Evolutionary conservation across 2,329 filamentous ascomycete genomes (phyloP).

Genomic region (Pezizomycotina sp.): DNA sequence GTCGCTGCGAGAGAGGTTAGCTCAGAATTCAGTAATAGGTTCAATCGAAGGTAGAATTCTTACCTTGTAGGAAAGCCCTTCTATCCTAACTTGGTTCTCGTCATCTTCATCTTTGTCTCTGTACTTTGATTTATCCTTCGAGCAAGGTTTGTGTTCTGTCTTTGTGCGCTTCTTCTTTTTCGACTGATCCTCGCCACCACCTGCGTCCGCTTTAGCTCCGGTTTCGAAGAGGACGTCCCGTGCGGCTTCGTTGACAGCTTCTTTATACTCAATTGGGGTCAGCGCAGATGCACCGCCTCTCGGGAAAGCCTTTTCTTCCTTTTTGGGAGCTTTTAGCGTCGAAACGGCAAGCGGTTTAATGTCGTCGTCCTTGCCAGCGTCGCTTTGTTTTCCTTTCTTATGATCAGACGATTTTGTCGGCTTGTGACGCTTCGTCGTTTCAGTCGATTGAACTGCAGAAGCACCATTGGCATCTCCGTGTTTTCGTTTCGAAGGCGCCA

Average conservation of each 20-base stretch:
- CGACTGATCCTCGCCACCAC: constrained; percentile 34
- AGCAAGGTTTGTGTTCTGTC: constrained; percentile 36
- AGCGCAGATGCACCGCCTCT: constrained; percentile 80
- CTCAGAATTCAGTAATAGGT: neutral
- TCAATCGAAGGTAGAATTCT: constrained; percentile 21
- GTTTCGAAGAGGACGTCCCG: constrained; percentile 85
- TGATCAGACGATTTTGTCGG: neutral
- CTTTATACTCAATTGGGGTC: constrained; percentile 86
- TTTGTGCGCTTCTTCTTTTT: constrained; percentile 39
- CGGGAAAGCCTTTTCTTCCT: constrained; percentile 82
- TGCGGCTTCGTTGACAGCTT: constrained; percentile 86
- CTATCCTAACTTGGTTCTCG: constrained; percentile 56
- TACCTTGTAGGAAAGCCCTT: constrained; percentile 81
- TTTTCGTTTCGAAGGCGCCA: too few species aligned
- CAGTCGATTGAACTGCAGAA: too few species aligned
- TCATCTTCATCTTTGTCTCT: constrained; percentile 34
- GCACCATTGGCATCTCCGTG: too few species aligned
- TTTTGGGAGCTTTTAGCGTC: constrained; percentile 32
- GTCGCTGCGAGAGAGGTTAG: constrained; percentile 39
- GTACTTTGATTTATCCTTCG: constrained; percentile 39
- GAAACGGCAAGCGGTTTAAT: constrained; percentile 11
- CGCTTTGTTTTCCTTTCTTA: neutral
- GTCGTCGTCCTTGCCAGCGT: neutral
- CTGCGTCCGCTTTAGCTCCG: constrained; percentile 22
- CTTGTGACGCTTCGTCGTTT: too few species aligned